These are phyloP conservation scores for Raphanus hybrid DNA, from an alignment of 441 rosid species.

Conservation along the genomic window DNA sequence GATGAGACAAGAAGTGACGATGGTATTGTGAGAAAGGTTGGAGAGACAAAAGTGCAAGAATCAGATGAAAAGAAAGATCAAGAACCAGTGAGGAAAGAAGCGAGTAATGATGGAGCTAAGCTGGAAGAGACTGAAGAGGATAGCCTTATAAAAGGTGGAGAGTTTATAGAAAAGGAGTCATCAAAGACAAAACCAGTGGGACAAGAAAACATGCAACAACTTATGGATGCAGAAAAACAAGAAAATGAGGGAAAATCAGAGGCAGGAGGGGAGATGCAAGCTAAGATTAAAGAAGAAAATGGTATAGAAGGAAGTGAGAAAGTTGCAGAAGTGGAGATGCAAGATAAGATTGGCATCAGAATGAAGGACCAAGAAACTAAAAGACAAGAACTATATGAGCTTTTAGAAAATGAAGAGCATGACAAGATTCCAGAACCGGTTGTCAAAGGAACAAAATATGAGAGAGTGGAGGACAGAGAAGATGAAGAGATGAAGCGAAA, in stretches of 20 bases:
- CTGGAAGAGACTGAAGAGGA: constrained; percentile 10
- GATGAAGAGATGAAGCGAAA: constrained; percentile 7
- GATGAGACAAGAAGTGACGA: constrained; percentile 28
- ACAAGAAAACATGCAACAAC: constrained; percentile 18
- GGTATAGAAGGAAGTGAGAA: constrained; percentile 7
- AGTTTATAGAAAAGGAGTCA: background rate
- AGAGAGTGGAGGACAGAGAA: background rate
- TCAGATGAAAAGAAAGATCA: background rate
- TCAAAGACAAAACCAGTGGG: constrained; percentile 18
- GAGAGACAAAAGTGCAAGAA: constrained; percentile 33
- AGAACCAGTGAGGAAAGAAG: constrained; percentile 14
- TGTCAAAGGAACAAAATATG: background rate
- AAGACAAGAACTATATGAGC: constrained; percentile 23
- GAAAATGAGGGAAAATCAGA: constrained; percentile 29
- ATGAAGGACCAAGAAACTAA: constrained; percentile 6
- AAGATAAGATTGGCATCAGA: constrained; percentile 1
- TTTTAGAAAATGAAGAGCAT: background rate
- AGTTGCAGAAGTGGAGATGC: constrained; percentile 6
- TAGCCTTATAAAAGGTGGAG: constrained; percentile 5
- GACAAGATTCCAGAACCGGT: constrained; percentile 1
- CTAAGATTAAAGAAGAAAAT: background rate
- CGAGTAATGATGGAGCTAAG: constrained; percentile 3
- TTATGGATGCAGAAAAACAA: background rate
- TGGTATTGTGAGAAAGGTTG: constrained; percentile 15
- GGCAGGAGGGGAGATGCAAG: background rate